Evolutionary conservation across 208 protist species (phyloP).

Genomic region (Leishmania braziliensis): DNA sequence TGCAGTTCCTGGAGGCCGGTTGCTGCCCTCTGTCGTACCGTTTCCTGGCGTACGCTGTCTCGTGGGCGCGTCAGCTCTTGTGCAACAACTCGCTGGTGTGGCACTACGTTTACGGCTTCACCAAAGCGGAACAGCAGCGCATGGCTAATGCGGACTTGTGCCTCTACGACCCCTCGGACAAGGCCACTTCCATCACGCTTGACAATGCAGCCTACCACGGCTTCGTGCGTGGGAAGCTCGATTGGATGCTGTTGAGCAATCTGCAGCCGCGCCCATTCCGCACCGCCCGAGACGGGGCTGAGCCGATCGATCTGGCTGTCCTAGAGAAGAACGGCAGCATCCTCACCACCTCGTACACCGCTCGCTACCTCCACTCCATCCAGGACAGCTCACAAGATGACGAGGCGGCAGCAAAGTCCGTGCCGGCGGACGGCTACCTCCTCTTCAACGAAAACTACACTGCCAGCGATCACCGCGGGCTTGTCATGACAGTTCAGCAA

Average conservation of each 20-base stretch:
- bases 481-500: constrained; percentile 63
- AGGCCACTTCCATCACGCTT: constrained; percentile 66
- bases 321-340: constrained; percentile 39
- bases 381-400: constrained; percentile 14
- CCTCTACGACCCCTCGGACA: constrained; percentile 78
- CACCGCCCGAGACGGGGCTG: constrained; percentile 18
- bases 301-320: constrained; percentile 31
- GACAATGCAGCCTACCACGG: constrained; percentile 62
- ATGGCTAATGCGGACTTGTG: constrained; percentile 56
- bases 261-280: constrained; percentile 31
- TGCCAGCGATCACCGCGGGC: constrained; percentile 70
- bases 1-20: constrained; percentile 36
- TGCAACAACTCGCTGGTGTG: constrained; percentile 63
- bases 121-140: constrained; percentile 24
- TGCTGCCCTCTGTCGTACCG: constrained; percentile 68
- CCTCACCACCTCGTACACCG: constrained; percentile 18
- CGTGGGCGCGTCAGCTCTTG: constrained; percentile 40
- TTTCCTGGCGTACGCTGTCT: constrained; percentile 45
- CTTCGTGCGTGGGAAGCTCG: constrained; percentile 70
- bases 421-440: constrained; percentile 56
- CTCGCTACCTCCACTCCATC: constrained; percentile 26
- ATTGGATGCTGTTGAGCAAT: constrained; percentile 84
- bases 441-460: constrained; percentile 76
- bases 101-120: constrained; percentile 67
- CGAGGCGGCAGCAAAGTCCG: constrained; percentile 18